phyloP scores from a whole-genome alignment of 805 yeast species.

The Cyberlindnera euphorbiiphila region DNA sequence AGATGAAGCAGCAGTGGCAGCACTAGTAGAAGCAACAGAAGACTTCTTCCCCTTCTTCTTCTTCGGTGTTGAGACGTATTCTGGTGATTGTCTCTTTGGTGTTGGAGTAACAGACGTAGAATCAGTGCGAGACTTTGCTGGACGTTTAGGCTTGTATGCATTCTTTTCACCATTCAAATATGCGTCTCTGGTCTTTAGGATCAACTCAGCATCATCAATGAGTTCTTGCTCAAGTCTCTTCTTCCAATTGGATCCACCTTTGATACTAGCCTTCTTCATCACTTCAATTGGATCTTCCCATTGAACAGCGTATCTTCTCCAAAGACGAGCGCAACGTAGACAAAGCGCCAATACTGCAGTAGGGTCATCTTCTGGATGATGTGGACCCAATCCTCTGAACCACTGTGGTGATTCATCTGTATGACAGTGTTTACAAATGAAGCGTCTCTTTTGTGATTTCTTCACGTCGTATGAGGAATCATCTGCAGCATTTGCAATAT shows the following conservation, averaged over 20 bases:
- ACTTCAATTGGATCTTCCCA: conserved; percentile 83
- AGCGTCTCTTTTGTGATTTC: conserved; percentile 40
- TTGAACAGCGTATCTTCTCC: conserved; percentile 84
- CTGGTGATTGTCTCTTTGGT: conserved; percentile 1
- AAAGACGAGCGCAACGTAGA: conserved; percentile 78
- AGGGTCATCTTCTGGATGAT: conserved; percentile 31
- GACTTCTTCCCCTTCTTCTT: conserved; percentile 2
- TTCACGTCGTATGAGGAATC: conserved; percentile 66
- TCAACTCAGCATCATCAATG: conserved; percentile 55
- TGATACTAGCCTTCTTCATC: conserved; percentile 39
- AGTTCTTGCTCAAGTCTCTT: conserved; percentile 65
- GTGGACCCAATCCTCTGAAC: conserved; percentile 68
- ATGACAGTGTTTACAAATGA: conserved; percentile 71
- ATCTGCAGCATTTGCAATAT: conserved; percentile 43
- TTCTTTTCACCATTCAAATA: conserved; percentile 10
- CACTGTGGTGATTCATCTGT: conserved; percentile 55
- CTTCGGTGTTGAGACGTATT: conserved; percentile 3
- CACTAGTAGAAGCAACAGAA: background rate
- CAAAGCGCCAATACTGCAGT: conserved; percentile 61
- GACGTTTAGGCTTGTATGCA: conserved; percentile 3
- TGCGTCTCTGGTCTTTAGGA: conserved; percentile 29
- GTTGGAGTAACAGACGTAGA: conserved; percentile 16
- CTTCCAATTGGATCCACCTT: conserved; percentile 52
- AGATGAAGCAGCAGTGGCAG: background rate
- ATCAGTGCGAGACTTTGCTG: conserved; percentile 13